A percentile compares a stretch with the other conserved stretches of the same genome.
Conservation (phyloP, 2,329 filamentous ascomycete genomes). For the Aspergillus hortae region DNA sequence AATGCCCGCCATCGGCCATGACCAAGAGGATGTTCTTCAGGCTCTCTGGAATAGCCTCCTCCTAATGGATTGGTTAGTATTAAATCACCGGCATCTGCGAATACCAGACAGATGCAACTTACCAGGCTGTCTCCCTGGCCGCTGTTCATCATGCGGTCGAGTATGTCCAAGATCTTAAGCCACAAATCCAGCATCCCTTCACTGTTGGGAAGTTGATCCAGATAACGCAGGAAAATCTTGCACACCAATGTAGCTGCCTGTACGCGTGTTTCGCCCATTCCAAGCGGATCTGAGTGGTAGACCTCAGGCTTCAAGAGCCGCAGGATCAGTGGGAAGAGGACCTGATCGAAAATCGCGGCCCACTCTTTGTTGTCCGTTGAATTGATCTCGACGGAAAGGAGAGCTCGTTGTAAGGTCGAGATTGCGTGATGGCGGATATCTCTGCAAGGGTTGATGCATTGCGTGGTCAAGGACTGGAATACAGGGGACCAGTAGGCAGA, state of each 20-base stretch:
- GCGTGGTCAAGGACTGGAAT: slow-evolving; percentile 79
- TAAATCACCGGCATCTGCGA: not conserved
- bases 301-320: slow-evolving; percentile 90
- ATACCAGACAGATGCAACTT: slow-evolving; percentile 37
- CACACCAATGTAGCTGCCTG: slow-evolving; percentile 87
- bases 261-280: slow-evolving; percentile 93
- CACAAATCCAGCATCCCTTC: slow-evolving; percentile 88
- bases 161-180: slow-evolving; percentile 86
- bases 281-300: slow-evolving; percentile 82
- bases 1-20: slow-evolving; percentile 84
- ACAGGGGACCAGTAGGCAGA: slow-evolving; percentile 97
- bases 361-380: slow-evolving; percentile 84
- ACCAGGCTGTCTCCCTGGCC: slow-evolving; percentile 86
- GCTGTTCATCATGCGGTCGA: slow-evolving; percentile 94
- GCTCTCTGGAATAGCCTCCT: slow-evolving; percentile 92
- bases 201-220: slow-evolving; percentile 79
- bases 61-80: slow-evolving; percentile 48
- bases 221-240: slow-evolving; percentile 93
- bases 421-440: slow-evolving; percentile 90
- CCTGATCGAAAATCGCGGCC: slow-evolving; percentile 91
- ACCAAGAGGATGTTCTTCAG: slow-evolving; percentile 95
- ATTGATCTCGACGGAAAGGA: slow-evolving; percentile 79
- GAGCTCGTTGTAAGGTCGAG: slow-evolving; percentile 75
- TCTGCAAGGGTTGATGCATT: slow-evolving; percentile 91
- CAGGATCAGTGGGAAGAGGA: slow-evolving; percentile 86